phyloP scores from a whole-genome alignment of 2,329 filamentous ascomycete species.

The Fusarium euwallaceae region DNA sequence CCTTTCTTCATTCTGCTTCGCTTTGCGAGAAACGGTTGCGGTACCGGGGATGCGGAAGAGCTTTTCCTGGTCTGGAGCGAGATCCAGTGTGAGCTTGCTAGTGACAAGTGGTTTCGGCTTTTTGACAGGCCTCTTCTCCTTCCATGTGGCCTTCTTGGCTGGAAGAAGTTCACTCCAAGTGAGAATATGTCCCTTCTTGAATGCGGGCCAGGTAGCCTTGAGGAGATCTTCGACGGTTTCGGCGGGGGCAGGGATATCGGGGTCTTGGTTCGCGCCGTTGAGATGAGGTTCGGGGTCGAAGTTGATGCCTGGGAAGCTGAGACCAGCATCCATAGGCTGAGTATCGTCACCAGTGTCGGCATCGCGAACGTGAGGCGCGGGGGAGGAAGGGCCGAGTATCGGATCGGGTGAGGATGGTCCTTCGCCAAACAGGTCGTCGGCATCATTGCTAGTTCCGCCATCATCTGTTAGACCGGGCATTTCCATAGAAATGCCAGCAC shows the following conservation, averaged over 20 bases:
- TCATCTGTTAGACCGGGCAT: conserved; percentile 71
- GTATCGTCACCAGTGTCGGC: conserved; percentile 53
- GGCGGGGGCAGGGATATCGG: conserved; percentile 75
- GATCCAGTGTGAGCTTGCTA: conserved; percentile 88
- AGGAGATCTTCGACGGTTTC: conserved; percentile 82
- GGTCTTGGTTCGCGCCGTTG: conserved; percentile 67
- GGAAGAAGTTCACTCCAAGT: conserved; percentile 88
- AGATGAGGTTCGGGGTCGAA: conserved; percentile 62
- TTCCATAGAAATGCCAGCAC: conserved; percentile 58
- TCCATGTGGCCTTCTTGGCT: conserved; percentile 81
- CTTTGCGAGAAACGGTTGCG: conserved; percentile 64
- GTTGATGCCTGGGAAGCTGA: conserved; percentile 60
- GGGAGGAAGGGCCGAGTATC: conserved; percentile 59
- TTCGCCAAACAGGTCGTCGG: conserved; percentile 79
- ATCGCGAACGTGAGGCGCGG: conserved; percentile 58
- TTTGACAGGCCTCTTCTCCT: conserved; percentile 83
- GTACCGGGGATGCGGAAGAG: conserved; percentile 81
- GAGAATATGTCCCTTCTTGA: conserved; percentile 79
- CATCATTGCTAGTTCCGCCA: conserved; percentile 70
- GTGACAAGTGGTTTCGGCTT: conserved; percentile 85
- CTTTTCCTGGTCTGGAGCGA: conserved; percentile 88
- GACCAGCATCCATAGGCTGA: conserved; percentile 48
- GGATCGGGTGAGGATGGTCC: conserved; percentile 64
- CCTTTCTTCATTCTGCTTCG: conserved; percentile 68
- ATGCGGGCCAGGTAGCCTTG: conserved; percentile 84